A percentile compares a stretch with the other conserved stretches of the same genome.
These are phyloP conservation scores for Athelia psychrophila DNA, from an alignment of 1,284 basidiomycete genomes.

Conservation along the genomic window DNA sequence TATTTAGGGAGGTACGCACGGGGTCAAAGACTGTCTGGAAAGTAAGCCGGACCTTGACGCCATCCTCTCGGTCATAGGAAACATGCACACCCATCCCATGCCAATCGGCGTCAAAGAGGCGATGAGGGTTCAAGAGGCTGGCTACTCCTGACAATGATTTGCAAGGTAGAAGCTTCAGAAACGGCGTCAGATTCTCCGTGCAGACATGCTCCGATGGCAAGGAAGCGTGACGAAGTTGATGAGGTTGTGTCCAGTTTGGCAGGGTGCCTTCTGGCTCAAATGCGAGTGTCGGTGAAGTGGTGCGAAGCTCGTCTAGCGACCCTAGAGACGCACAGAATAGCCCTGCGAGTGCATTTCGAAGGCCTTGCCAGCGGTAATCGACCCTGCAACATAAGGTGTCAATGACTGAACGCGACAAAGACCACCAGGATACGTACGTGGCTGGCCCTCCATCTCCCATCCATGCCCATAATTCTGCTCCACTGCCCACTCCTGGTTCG, in stretches of 20 bases:
- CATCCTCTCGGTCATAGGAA: slow-evolving; percentile 46
- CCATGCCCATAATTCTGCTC: slow-evolving; percentile 91
- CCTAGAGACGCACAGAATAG: slow-evolving; percentile 93
- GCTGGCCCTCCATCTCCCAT: slow-evolving; percentile 58
- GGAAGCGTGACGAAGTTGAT: slow-evolving; percentile 71
- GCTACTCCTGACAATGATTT: slow-evolving; percentile 91
- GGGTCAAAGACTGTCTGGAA: slow-evolving; percentile 86
- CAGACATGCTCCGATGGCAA: slow-evolving; percentile 86
- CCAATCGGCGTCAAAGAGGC: slow-evolving; percentile 85
- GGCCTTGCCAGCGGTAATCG: slow-evolving; percentile 78
- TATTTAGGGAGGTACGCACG: slow-evolving; percentile 48
- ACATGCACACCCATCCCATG: slow-evolving; percentile 85
- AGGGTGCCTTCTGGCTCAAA: slow-evolving; percentile 59
- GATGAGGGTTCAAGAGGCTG: slow-evolving; percentile 81
- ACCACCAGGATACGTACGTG: slow-evolving; percentile 39
- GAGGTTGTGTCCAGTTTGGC: slow-evolving; percentile 46
- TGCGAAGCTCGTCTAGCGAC: slow-evolving; percentile 68
- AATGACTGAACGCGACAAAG: slow-evolving; percentile 4
- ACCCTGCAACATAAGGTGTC: slow-evolving; percentile 39
- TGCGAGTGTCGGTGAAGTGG: slow-evolving; percentile 57
- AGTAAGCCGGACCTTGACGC: slow-evolving; percentile 69
- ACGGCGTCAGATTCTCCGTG: slow-evolving; percentile 96
- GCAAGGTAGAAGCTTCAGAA: slow-evolving; percentile 93
- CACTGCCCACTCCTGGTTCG: slow-evolving; percentile 74
- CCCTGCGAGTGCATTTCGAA: slow-evolving; percentile 88